Conservation (phyloP, 345 rosid genomes). For the Iberis pinnata region DNA sequence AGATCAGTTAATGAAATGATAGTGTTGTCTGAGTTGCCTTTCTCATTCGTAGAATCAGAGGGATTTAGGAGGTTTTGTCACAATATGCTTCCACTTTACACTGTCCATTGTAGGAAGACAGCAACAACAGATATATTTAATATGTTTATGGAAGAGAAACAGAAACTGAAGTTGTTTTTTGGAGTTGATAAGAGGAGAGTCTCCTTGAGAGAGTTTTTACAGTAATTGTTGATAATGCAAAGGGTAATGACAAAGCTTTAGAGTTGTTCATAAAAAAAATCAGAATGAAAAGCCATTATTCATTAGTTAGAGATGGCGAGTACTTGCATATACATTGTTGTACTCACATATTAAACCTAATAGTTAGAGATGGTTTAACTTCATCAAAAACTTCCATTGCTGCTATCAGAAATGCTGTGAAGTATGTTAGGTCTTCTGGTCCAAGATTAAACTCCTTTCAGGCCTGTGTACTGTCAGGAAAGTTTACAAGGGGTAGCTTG, state of each 20-base stretch:
- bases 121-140: no score
- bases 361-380: neutral
- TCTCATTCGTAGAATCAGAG: no score
- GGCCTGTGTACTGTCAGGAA: neutral
- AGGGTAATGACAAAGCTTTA: neutral
- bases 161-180: no score
- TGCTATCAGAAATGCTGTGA: neutral
- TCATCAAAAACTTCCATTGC: neutral
- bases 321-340: constrained; percentile 1
- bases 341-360: no score
- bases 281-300: neutral
- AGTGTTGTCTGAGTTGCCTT: no score
- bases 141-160: no score
- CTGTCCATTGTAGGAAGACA: no score
- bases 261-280: neutral
- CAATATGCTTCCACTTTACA: no score
- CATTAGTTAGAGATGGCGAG: neutral
- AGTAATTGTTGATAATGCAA: neutral
- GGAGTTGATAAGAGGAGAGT: neutral
- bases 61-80: no score
- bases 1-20: no score
- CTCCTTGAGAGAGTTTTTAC: neutral
- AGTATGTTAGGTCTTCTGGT: neutral
- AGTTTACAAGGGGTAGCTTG: neutral
- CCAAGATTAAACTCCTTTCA: neutral